Percentiles rank a stretch among this genome's conserved stretches.
Conservation (phyloP, 176 grass and related monocot genomes). For the Alloteropsis semialata region DNA sequence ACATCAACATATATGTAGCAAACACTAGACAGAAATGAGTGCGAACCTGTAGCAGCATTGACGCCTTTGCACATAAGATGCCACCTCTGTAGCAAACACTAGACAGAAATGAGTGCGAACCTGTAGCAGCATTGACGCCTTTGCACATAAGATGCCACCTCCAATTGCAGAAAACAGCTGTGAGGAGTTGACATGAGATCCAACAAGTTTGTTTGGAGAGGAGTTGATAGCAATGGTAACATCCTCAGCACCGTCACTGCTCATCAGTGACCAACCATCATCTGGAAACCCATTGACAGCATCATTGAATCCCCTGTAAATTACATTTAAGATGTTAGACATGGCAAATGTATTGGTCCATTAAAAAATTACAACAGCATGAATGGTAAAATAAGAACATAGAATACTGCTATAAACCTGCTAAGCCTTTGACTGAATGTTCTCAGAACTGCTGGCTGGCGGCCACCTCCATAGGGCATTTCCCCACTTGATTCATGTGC, state of each 20-base stretch:
- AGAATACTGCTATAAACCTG: slow-evolving; percentile 53
- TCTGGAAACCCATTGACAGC: slow-evolving; percentile 91
- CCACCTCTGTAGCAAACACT: slow-evolving; percentile 58
- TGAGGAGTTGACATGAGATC: slow-evolving; percentile 60
- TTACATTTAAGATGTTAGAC: slow-evolving; percentile 3
- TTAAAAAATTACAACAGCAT: neutral
- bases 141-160: slow-evolving; percentile 89
- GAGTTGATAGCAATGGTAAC: slow-evolving; percentile 86
- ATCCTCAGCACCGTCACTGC: slow-evolving; percentile 84
- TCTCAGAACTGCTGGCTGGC: slow-evolving; percentile 79
- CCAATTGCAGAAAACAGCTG: slow-evolving; percentile 52
- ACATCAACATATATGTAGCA: slow-evolving; percentile 6
- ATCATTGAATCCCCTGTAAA: slow-evolving; percentile 89
- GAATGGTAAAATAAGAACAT: neutral
- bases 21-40: neutral
- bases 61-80: slow-evolving; percentile 95
- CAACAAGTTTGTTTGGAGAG: slow-evolving; percentile 81
- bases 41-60: slow-evolving; percentile 93
- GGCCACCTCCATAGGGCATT: slow-evolving; percentile 72
- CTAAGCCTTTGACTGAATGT: slow-evolving; percentile 94
- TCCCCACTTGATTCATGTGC: slow-evolving; percentile 77
- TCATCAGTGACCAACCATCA: slow-evolving; percentile 89
- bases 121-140: slow-evolving; percentile 98
- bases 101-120: slow-evolving; percentile 32
- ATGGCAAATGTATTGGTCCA: neutral